Base-by-base conservation (phyloP, 164 flowering plant genomes). In the Santalum album region DNA sequence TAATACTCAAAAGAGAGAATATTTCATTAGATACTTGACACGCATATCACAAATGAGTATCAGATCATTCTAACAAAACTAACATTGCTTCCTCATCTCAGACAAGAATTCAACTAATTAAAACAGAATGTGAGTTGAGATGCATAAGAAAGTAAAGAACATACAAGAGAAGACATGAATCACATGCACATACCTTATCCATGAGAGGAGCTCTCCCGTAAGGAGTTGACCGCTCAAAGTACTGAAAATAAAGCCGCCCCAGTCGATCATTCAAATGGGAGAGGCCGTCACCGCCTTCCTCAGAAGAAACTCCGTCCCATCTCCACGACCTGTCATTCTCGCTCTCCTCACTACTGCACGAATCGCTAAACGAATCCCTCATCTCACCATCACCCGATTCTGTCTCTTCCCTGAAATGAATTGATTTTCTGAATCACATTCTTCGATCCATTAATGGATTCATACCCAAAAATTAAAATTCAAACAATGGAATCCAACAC, bases 121-220 rank as follows among this genome's bases (percentile, higher is more conserved):
- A n/a, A n/a, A n/a, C n/a, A n/a, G n/a, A n/a, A n/a, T n/a, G n/a
- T n/a, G n/a, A n/a, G n/a, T n/a, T n/a, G n/a, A n/a, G n/a, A n/a
- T n/a, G n/a, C n/a, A n/a, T n/a, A n/a, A n/a, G n/a, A n/a, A n/a
- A n/a, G n/a, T n/a, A 4, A 43, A 43, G 5, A 43, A 3, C 47
- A 43, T n/a, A n/a, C n/a, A n/a, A n/a, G n/a, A n/a, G n/a, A n/a
- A 17, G 23, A 27, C 7, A 1, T 59, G 24, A 7, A 12, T 12
- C 17, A n/a, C 36, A 53, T 46, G 11, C 52, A 32, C 2, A 12
- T 73, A 91, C 98, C 99, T 92, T 89, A 62, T 92, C 99, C 82
- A 77, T 72, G 36, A 90, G 82, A 63, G 97, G 99, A 40, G 81
- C 81, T 66, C 99, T 79, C 63, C 76, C 84, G 65, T 83, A 89